Evolutionary conservation across 2,329 filamentous ascomycete genomes (phyloP).

Genomic region (Botrytis galanthina): DNA sequence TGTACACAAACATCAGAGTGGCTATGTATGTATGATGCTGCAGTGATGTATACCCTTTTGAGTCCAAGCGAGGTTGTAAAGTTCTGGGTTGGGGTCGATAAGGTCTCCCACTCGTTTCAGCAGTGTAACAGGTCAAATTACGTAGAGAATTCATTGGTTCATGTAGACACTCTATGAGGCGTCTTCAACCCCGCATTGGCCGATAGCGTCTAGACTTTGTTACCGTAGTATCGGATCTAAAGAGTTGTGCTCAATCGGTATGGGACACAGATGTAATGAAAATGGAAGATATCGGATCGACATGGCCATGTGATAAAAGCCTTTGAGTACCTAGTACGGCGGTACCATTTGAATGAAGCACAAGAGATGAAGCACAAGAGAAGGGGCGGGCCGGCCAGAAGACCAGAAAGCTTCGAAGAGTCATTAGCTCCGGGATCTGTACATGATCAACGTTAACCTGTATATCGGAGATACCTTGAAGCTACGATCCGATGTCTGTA

Average conservation of each 20-base stretch:
- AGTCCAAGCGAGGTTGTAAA: constrained; percentile 6
- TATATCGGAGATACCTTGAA: not conserved
- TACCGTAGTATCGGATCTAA: constrained; percentile 9
- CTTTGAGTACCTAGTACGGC: not conserved
- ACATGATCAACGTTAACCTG: not conserved
- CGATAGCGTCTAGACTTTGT: constrained; percentile 13
- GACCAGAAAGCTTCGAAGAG: not conserved
- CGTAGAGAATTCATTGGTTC: not conserved
- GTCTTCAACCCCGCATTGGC: not conserved
- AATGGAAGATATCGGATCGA: not conserved
- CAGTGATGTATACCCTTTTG: not conserved
- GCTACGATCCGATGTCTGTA: not conserved
- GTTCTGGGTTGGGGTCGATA: not conserved
- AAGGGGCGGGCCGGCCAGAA: not conserved
- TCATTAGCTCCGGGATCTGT: not conserved
- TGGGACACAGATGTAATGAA: not conserved
- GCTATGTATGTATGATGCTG: constrained; percentile 11
- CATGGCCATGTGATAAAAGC: not conserved
- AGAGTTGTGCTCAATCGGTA: not conserved
- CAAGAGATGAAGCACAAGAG: not conserved
- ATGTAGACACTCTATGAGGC: not conserved
- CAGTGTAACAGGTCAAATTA: constrained; percentile 10
- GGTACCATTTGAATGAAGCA: not conserved
- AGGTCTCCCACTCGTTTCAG: constrained; percentile 12
- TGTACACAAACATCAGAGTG: constrained; percentile 9